Percentiles rank a stretch among this genome's conserved stretches.
Conservation (phyloP, 805 yeast genomes). For the Candida easanensis region DNA sequence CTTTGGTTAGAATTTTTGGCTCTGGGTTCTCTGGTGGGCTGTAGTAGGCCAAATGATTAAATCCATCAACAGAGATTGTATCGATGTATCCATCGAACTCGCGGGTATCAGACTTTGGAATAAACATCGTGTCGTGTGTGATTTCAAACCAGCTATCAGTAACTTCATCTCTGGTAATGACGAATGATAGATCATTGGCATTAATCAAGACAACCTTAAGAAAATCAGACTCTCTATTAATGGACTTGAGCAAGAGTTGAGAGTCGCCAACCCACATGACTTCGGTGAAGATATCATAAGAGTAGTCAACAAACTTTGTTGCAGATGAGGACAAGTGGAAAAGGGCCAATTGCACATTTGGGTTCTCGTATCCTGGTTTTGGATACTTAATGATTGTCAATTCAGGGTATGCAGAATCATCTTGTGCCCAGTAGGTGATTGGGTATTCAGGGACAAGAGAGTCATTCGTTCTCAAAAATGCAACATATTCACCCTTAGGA, state of each 20-base stretch:
- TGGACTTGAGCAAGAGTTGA: constrained; percentile 50
- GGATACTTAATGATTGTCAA: constrained; percentile 69
- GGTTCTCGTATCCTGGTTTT: constrained; percentile 78
- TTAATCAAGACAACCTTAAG: constrained; percentile 56
- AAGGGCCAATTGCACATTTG: constrained; percentile 54
- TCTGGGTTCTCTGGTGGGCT: constrained; percentile 59
- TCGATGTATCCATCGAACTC: constrained; percentile 75
- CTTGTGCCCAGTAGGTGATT: constrained; percentile 70
- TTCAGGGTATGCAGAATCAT: constrained; percentile 56
- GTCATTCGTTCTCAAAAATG: constrained; percentile 70
- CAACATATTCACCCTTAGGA: constrained; percentile 60
- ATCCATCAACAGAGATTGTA: constrained; percentile 60
- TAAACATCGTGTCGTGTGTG: constrained; percentile 55
- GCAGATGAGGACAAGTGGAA: constrained; percentile 34
- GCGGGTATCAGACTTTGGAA: constrained; percentile 51
- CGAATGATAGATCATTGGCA: constrained; percentile 34
- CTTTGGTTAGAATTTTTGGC: constrained; percentile 63
- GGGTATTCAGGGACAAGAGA: constrained; percentile 69
- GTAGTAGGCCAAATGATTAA: constrained; percentile 78
- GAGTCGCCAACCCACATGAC: constrained; percentile 65
- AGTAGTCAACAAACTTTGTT: constrained; percentile 41
- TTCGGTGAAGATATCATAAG: constrained; percentile 54
- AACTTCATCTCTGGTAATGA: constrained; percentile 46
- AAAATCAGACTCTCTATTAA: constrained; percentile 66
- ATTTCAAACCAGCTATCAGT: constrained; percentile 75